Evolutionary conservation across 148 eudicot genomes (phyloP).

Genomic region (Linanthus parryae): DNA sequence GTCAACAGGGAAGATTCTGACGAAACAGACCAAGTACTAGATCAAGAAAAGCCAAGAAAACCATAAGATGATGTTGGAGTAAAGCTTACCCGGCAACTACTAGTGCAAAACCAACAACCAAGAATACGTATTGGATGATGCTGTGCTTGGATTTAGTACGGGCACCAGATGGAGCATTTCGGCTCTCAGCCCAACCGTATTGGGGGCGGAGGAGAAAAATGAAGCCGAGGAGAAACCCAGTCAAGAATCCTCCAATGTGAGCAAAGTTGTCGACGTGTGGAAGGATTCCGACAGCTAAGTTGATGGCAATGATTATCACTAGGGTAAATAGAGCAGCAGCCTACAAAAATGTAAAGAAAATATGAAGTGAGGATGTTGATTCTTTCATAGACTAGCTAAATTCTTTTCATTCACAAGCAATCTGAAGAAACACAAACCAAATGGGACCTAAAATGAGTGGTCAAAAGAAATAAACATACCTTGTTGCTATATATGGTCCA

Average conservation of each 20-base stretch:
- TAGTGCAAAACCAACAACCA: constrained; percentile 34
- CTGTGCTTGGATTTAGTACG: constrained; percentile 57
- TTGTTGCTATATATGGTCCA: constrained; percentile 90
- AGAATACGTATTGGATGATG: constrained; percentile 43
- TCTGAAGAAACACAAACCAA: too few relatives aligned
- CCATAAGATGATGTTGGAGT: too few relatives aligned
- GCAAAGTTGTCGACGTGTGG: constrained; percentile 93
- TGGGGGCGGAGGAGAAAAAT: constrained; percentile 67
- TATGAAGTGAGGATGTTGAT: too few relatives aligned
- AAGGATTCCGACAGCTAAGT: constrained; percentile 77
- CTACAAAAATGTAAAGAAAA: too few relatives aligned
- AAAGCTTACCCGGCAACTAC: constrained; percentile 63
- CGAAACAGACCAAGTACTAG: too few relatives aligned
- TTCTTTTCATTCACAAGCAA: too few relatives aligned
- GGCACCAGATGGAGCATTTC: constrained; percentile 49
- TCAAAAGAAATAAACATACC: constrained; percentile 24
- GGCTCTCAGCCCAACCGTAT: constrained; percentile 66
- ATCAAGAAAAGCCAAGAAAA: too few relatives aligned
- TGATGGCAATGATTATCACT: constrained; percentile 55
- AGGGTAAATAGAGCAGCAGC: constrained; percentile 75
- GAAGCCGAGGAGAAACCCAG: constrained; percentile 82
- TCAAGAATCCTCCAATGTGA: constrained; percentile 75
- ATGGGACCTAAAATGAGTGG: not conserved
- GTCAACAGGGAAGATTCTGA: too few relatives aligned
- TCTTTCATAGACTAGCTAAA: too few relatives aligned